Base-by-base conservation (phyloP, 148 eudicot genomes). In the Mesembryanthemum crystallinum region DNA sequence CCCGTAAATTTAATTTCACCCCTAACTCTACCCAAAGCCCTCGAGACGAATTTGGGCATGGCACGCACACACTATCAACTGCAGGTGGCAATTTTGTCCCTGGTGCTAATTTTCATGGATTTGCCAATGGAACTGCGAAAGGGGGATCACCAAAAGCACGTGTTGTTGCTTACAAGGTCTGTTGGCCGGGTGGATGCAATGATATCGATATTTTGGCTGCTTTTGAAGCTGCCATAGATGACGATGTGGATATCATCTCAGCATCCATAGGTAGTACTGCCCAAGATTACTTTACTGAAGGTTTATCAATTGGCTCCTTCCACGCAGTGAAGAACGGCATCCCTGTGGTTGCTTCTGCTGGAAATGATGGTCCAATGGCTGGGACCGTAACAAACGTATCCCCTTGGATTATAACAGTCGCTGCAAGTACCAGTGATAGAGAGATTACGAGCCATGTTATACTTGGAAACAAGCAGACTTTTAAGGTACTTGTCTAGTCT, bases 351-450 rank as follows among this genome's bases (percentile, higher is more conserved):
- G 64, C 78, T 27, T 51, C 74, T 14, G 82, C 74, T 13, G 82
- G 78, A 17, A 79, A 79, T 62, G 15, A 24, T 1, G 82, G 82
- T 12, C 82, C 82, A 3, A 39, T 27, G 0, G 4, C 9, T 0
- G 42, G 70, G 5, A 69, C 71, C 0, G 45, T 79, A 21, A 23
- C 75, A 27, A 79, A 79, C 37, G 17, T 54, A 28, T 67, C 82
- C 9, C 78, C 78, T 33, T 79, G 82, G 82, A 49, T 79, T 13
- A 14, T 79, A 11, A 79, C 82, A 2, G 82, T 79, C 6, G 82
- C 42, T 6, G 78, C 82, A 43, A 69, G 78, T 30, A 45, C 78
- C 4, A 32, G 68, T 45, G 82, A 79, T 73, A 61, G 82, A 11
- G 49, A 42, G 30, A 73, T 79, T 47, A 12, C 30, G 1, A 67